Evolutionary conservation across 202 grass and related monocot species (phyloP).

Genomic region (Panicum virgatum): DNA sequence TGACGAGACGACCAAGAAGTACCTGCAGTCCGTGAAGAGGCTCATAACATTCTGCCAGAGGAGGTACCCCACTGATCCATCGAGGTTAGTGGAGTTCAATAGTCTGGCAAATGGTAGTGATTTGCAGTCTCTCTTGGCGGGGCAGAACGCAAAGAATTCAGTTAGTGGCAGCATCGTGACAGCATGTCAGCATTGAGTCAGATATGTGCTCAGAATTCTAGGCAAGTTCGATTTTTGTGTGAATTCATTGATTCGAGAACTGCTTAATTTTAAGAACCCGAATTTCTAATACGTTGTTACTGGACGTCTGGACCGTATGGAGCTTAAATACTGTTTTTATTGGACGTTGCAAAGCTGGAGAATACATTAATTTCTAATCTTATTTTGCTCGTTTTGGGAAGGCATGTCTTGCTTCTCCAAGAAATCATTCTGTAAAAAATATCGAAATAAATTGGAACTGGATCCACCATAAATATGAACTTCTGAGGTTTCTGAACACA

Average conservation of each 20-base stretch:
- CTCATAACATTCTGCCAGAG: slow-evolving; percentile 69
- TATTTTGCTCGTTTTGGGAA: not conserved
- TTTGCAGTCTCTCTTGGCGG: slow-evolving; percentile 57
- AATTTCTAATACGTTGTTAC: not conserved
- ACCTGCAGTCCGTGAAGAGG: slow-evolving; percentile 73
- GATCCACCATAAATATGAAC: no score
- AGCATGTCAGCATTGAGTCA: not conserved
- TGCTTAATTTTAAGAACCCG: not conserved
- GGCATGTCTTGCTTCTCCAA: not conserved
- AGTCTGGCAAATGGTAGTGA: slow-evolving; percentile 79
- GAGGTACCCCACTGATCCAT: slow-evolving; percentile 61
- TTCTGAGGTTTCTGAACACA: not conserved
- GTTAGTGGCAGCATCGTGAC: slow-evolving; percentile 47
- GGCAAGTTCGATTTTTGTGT: not conserved
- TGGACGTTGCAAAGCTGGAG: not conserved
- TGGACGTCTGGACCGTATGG: not conserved
- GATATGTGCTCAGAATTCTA: not conserved
- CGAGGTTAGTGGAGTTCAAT: slow-evolving; percentile 76
- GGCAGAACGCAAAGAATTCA: slow-evolving; percentile 35
- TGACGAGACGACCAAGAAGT: slow-evolving; percentile 74
- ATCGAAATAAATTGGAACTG: not conserved
- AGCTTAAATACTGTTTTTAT: not conserved
- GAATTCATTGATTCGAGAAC: not conserved
- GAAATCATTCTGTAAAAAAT: not conserved
- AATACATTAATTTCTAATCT: not conserved